phyloP scores from a whole-genome alignment of 441 rosid genomes.

The Populus tomentosa region DNA sequence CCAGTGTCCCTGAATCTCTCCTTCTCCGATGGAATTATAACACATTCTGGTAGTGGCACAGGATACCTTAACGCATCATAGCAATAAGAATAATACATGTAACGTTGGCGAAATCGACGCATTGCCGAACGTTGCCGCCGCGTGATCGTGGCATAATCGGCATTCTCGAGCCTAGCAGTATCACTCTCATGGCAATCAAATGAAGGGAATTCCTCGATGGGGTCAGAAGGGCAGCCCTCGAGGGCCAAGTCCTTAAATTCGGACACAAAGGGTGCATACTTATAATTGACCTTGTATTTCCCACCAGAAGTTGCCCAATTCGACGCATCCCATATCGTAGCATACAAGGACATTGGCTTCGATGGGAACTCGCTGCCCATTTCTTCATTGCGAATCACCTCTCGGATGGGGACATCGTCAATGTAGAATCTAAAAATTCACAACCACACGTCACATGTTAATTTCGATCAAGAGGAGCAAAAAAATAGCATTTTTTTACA shows the following conservation, averaged over 20 bases:
- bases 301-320: conserved; percentile 97
- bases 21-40: conserved; percentile 42
- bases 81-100: conserved; percentile 81
- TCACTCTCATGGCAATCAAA: conserved; percentile 27
- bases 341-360: conserved; percentile 83
- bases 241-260: conserved; percentile 61
- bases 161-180: conserved; percentile 24
- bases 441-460: too few relatives aligned
- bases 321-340: conserved; percentile 96
- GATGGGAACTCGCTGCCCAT: conserved; percentile 83
- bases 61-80: conserved; percentile 67
- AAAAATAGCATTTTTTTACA: too few relatives aligned
- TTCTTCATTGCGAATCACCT: conserved; percentile 45
- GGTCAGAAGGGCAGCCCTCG: conserved; percentile 66
- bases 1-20: conserved; percentile 55
- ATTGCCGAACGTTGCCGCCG: conserved; percentile 41
- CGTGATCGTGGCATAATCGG: conserved; percentile 37
- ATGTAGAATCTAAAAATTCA: conserved; percentile 51
- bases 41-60: conserved; percentile 52
- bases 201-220: conserved; percentile 42
- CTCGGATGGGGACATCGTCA: conserved; percentile 86
- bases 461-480: too few relatives aligned
- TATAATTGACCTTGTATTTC: conserved; percentile 75
- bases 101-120: conserved; percentile 58
- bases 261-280: conserved; percentile 66